phyloP scores from a whole-genome alignment of 768 basidiomycete species.

The Cystofilobasidium ferigula region DNA sequence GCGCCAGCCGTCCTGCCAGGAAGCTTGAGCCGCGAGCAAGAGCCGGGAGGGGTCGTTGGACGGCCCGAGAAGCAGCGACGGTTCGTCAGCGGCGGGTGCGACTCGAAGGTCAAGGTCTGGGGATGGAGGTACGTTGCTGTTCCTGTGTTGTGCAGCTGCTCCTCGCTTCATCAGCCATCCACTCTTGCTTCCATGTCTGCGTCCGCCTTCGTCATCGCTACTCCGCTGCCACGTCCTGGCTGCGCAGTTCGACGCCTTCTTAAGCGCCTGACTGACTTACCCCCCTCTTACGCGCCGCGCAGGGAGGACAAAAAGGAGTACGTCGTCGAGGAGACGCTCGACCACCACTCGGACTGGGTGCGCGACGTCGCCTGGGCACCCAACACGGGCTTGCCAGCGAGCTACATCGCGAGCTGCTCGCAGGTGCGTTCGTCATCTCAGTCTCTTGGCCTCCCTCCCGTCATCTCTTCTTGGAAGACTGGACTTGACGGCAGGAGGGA shows the following conservation, averaged over 20 bases:
- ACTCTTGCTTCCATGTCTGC: not conserved
- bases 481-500: too few relatives aligned
- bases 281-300: not conserved
- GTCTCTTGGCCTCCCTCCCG: not conserved
- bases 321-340: slow-evolving; percentile 79
- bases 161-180: not conserved
- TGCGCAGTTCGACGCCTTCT: too few relatives aligned
- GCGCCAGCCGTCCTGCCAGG: slow-evolving; percentile 81
- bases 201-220: too few relatives aligned
- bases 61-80: slow-evolving; percentile 61
- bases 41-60: slow-evolving; percentile 22
- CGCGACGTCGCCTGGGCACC: slow-evolving; percentile 99
- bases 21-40: slow-evolving; percentile 39
- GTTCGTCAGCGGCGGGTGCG: slow-evolving; percentile 91
- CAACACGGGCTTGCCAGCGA: slow-evolving; percentile 84
- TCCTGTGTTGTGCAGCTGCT: not conserved
- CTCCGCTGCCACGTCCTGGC: not conserved
- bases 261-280: not conserved
- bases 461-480: too few relatives aligned
- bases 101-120: slow-evolving; percentile 92
- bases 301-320: slow-evolving; percentile 77
- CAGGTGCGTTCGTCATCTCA: slow-evolving; percentile 48
- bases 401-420: slow-evolving; percentile 90
- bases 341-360: slow-evolving; percentile 95
- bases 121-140: slow-evolving; percentile 45